phyloP scores from a whole-genome alignment of 108 stramenopile species.

The Tribonema minus region DNA sequence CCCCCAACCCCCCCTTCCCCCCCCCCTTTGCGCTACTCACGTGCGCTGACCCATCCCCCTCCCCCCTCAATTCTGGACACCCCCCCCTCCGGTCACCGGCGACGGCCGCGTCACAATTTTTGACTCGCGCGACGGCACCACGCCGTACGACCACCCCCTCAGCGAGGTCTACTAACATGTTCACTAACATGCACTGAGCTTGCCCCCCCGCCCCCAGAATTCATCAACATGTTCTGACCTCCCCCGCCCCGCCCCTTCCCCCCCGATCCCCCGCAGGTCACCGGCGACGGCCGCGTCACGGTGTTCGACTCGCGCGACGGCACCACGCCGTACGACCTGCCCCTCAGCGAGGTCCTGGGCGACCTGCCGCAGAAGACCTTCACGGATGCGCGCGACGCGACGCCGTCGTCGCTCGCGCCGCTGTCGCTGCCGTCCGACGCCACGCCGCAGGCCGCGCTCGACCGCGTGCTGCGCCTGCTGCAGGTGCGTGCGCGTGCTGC shows the following conservation, averaged over 20 bases:
- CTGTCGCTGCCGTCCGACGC: slow-evolving; percentile 3
- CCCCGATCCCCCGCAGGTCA: slow-evolving; percentile 59
- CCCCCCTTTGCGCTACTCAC: no score
- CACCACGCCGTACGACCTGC: slow-evolving; percentile 91
- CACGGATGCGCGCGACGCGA: slow-evolving; percentile 40
- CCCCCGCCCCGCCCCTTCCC: no score
- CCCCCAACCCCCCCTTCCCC: no score
- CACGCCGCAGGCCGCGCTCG: slow-evolving; percentile 58
- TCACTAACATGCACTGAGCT: no score
- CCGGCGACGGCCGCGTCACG: slow-evolving; percentile 82
- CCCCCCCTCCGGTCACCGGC: slow-evolving; percentile 75
- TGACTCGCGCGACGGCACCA: slow-evolving; percentile 75
- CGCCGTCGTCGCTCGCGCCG: slow-evolving; percentile 21
- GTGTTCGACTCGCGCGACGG: slow-evolving; percentile 82
- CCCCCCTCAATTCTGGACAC: no score
- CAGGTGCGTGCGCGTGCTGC: slow-evolving; percentile 29
- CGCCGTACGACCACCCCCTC: slow-evolving; percentile 87
- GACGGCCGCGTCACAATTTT: slow-evolving; percentile 84
- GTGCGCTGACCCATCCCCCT: no score
- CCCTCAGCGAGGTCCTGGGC: slow-evolving; percentile 84
- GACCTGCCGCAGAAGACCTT: slow-evolving; percentile 99
- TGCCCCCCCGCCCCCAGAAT: no score
- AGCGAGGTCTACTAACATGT: no score
- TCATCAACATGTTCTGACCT: no score
- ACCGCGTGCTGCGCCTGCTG: slow-evolving; percentile 85